These are phyloP conservation scores for Spathaspora passalidarum DNA, from an alignment of 805 yeast species.

Conservation along the genomic window DNA sequence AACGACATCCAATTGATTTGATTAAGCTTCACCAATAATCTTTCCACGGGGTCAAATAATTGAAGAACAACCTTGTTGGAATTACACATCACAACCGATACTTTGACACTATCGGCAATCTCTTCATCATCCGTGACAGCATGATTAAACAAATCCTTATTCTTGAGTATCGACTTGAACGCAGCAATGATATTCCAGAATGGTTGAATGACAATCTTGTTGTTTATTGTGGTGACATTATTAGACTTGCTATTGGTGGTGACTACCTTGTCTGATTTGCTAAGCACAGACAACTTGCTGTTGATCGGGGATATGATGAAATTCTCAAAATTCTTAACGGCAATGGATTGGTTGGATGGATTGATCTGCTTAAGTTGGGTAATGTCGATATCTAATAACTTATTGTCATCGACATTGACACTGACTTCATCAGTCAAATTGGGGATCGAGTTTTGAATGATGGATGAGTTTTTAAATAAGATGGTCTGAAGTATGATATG, in stretches of 20 bases:
- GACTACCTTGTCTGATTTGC: constrained; percentile 8
- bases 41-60: constrained; percentile 11
- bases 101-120: constrained; percentile 5
- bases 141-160: constrained; percentile 32
- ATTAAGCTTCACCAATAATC: constrained; percentile 26
- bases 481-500: constrained; percentile 19
- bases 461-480: constrained; percentile 5
- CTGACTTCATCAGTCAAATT: constrained; percentile 6
- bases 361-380: neutral
- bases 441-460: constrained; percentile 7
- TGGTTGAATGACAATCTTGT: constrained; percentile 29
- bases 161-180: constrained; percentile 25
- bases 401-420: constrained; percentile 9
- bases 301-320: constrained; percentile 24
- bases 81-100: constrained; percentile 26
- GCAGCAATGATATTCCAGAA: constrained; percentile 44
- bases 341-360: neutral
- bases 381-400: constrained; percentile 9
- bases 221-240: constrained; percentile 15
- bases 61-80: constrained; percentile 29
- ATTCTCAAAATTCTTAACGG: constrained; percentile 21
- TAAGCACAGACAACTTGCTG: constrained; percentile 13
- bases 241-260: constrained; percentile 20
- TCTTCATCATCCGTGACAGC: constrained; percentile 15
- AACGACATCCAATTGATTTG: constrained; percentile 32